Base-by-base conservation (phyloP, 2,329 filamentous ascomycete genomes). In the Onygena corvina region DNA sequence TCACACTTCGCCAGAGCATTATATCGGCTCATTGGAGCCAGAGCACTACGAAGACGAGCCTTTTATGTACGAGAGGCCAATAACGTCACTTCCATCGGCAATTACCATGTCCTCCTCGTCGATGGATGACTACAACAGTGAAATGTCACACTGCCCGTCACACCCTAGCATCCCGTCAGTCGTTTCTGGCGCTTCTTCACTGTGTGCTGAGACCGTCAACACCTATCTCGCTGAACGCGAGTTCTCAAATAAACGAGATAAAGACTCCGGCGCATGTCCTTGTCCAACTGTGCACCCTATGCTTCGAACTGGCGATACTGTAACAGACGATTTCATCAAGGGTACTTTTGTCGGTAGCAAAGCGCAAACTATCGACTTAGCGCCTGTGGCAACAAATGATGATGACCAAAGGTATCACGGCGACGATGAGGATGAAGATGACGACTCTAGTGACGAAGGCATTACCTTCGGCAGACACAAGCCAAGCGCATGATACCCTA, bases 131-230 rank as follows among this genome's bases (percentile, higher is more conserved):
- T 67, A 63, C 36, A 65, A 64, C 29, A 71, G 69, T 44, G 69
- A 68, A 46, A 70, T 71, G 58, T 71, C 69, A 23, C 68, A 71
- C 47, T 70, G 67, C 55, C 66, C 67, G 34, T 72, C 70, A 6
- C 68, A 71, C 52, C 69, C 68, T 3, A 71, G 69, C 54, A 70
- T 72, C 29, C 68, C 68, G 3, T 68, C 69, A 8, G 67, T 70
- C 12, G 56, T 68, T 12, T 71, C 69, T 0, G 67, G 67, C 23
- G 69, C 67, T 9, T 72, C 70, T 0, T 72, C 70, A 18, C 61
- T 71, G 21, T 71, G 68, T 8, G 65, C 62, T 5, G 68, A 71
- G 48, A 62, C 63, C 0, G 56, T 58, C 9, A 54, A 58, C 16
- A 49, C 44, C 3, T 57, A 58, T 12, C 48, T 48, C 35, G 58